These are phyloP conservation scores for Micractinium sp. DNA, from an alignment of 139 green algal species.

Conservation along the genomic window DNA sequence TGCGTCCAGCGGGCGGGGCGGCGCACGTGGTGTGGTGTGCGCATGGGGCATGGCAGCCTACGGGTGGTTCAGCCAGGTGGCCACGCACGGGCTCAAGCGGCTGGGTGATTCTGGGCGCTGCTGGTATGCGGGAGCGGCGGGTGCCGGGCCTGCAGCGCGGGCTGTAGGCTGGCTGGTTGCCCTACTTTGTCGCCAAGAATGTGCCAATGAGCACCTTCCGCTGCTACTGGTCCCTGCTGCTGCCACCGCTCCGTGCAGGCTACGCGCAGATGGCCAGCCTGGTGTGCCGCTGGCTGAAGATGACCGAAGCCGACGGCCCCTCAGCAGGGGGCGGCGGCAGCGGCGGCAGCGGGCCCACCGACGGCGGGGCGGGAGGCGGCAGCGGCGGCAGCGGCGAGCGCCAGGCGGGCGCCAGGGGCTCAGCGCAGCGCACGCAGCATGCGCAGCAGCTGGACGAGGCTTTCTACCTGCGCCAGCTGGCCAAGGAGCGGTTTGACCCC, in stretches of 20 bases:
- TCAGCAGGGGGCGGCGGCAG: not conserved
- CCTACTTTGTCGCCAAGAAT: not conserved
- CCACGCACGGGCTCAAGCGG: no score
- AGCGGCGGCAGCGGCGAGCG: not conserved
- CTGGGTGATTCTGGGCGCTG: no score
- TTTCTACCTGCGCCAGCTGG: conserved; percentile 61
- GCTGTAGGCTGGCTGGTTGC: not conserved
- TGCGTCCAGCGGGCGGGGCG: conserved; percentile 3
- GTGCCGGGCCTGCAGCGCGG: no score
- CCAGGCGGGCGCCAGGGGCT: not conserved
- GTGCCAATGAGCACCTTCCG: not conserved
- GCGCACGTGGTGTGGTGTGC: not conserved
- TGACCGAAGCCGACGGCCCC: conserved; percentile 28
- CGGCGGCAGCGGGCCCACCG: not conserved
- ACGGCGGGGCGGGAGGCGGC: not conserved
- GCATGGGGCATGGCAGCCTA: not conserved
- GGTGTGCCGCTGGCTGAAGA: conserved; percentile 60
- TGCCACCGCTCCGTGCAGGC: conserved; percentile 39
- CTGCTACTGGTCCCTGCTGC: not conserved
- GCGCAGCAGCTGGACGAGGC: conserved; percentile 47
- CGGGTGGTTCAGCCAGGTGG: no score
- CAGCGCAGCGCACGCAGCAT: not conserved
- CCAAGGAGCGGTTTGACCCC: conserved; percentile 70
- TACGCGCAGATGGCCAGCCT: conserved; percentile 78
- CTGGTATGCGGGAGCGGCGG: no score